These are phyloP conservation scores for Neofusicoccum laricinum DNA, from an alignment of 2,329 filamentous ascomycete species.

Conservation along the genomic window DNA sequence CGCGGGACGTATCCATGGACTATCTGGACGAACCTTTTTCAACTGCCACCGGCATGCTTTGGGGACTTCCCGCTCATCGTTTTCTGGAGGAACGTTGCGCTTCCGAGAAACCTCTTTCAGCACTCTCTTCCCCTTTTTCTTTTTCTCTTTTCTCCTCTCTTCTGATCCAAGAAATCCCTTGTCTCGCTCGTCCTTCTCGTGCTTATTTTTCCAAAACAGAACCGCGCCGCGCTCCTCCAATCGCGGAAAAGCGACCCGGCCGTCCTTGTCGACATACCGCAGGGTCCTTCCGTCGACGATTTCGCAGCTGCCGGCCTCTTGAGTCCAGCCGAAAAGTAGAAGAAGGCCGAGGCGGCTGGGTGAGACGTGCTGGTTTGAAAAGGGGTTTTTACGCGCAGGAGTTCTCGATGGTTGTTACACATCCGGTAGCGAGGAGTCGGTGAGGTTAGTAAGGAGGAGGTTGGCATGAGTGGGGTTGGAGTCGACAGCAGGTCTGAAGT, in stretches of 20 bases:
- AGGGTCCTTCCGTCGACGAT: conserved; percentile 44
- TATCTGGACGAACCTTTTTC: no score
- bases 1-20: no score
- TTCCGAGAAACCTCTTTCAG: background rate
- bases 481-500: no score
- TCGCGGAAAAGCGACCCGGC: conserved; percentile 40
- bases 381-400: no score
- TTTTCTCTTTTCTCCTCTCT: background rate
- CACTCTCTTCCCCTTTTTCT: background rate
- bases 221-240: conserved; percentile 36
- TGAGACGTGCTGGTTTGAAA: background rate
- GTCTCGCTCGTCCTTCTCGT: background rate
- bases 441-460: background rate
- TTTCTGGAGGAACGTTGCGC: no score
- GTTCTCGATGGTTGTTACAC: no score
- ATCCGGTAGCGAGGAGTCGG: background rate
- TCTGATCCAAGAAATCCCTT: background rate
- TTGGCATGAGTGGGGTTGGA: no score
- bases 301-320: conserved; percentile 32
- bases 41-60: no score
- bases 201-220: conserved; percentile 24
- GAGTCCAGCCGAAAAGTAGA: background rate
- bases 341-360: background rate
- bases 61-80: no score
- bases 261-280: conserved; percentile 45